Conservation (phyloP, 176 grass and related monocot species). For the Elaeis guineensis region DNA sequence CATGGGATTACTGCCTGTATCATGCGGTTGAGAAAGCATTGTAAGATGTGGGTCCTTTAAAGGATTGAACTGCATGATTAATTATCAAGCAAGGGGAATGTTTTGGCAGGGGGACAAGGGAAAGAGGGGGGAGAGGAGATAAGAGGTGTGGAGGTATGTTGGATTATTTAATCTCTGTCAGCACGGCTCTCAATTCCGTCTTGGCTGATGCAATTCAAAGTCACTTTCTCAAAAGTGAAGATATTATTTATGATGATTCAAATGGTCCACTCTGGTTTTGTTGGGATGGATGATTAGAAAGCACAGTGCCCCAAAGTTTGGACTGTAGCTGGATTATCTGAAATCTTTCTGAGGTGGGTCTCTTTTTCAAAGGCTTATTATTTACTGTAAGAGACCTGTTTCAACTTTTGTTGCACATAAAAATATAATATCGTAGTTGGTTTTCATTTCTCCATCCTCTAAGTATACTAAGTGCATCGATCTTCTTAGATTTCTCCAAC, state of each 20-base stretch:
- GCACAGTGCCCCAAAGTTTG: no score
- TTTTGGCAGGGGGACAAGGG: not conserved
- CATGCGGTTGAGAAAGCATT: not conserved
- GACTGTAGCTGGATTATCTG: no score
- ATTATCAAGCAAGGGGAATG: not conserved
- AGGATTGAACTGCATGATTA: not conserved
- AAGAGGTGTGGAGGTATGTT: not conserved
- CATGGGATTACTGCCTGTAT: not conserved
- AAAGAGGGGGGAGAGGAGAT: not conserved
- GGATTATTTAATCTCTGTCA: not conserved
- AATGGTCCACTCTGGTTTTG: not conserved
- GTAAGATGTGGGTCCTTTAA: not conserved
- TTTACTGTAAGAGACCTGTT: no score
- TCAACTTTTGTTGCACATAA: no score
- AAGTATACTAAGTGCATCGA: no score
- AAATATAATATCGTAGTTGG: no score
- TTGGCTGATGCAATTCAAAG: conserved; percentile 9
- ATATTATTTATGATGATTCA: conserved; percentile 1
- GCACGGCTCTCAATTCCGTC: not conserved
- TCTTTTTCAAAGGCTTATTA: no score
- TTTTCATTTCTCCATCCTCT: no score
- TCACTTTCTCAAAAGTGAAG: conserved; percentile 3
- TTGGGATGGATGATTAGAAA: not conserved
- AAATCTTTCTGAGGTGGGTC: no score
- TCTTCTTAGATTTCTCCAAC: no score